Conservation (phyloP, 2,329 filamentous ascomycete species). For the Aspergillus viridinutans region DNA sequence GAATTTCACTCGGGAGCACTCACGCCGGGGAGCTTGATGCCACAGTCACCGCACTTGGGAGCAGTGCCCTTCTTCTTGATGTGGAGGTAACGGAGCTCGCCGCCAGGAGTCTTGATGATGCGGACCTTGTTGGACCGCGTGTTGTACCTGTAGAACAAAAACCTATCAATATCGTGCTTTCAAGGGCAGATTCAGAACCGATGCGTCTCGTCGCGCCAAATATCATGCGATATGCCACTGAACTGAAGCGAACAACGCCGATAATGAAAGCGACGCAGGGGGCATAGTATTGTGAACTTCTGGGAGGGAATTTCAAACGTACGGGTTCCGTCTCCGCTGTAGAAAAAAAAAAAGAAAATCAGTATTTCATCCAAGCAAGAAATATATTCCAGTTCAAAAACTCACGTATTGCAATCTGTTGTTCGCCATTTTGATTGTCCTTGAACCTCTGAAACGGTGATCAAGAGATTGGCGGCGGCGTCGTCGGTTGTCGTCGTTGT, state of each 20-base stretch:
- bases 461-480: conserved; percentile 37
- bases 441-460: conserved; percentile 39
- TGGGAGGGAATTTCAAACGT: conserved; percentile 44
- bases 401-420: conserved; percentile 51
- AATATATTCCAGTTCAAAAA: conserved; percentile 9
- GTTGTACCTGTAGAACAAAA: conserved; percentile 71
- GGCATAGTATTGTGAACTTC: conserved; percentile 13
- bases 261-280: conserved; percentile 15
- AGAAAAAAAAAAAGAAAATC: conserved; percentile 22
- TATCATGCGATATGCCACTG: conserved; percentile 4
- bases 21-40: conserved; percentile 95
- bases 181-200: background rate
- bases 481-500: conserved; percentile 42
- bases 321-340: conserved; percentile 75
- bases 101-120: conserved; percentile 93
- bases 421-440: conserved; percentile 50
- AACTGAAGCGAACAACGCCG: conserved; percentile 14
- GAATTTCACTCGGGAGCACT: conserved; percentile 48
- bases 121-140: conserved; percentile 96
- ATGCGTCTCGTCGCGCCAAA: conserved; percentile 9
- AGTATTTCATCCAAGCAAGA: conserved; percentile 16
- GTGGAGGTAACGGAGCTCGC: conserved; percentile 92
- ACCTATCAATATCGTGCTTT: conserved; percentile 29
- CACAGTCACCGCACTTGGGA: conserved; percentile 99
- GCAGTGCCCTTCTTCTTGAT: conserved; percentile 99